Percentiles rank a stretch among this genome's conserved stretches.
Conservation (phyloP, 2,329 filamentous ascomycete species). For the Nigrospora osmanthi region DNA sequence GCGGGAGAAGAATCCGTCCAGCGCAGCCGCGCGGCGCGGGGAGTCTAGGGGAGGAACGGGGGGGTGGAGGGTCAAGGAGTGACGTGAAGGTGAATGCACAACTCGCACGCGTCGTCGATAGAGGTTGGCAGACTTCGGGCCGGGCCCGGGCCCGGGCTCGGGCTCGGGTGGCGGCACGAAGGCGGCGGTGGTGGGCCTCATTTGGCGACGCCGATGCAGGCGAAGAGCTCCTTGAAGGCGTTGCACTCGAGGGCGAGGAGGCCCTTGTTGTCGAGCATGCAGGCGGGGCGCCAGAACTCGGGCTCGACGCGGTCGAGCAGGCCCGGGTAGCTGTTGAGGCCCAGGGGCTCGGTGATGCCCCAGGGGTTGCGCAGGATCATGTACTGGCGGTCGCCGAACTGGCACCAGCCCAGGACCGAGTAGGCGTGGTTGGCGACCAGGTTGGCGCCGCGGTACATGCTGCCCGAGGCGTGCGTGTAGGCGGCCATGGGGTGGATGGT, state of each 20-base stretch:
- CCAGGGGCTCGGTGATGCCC: constrained; percentile 33
- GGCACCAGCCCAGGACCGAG: constrained; percentile 29
- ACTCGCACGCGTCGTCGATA: no score
- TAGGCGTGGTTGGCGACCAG: constrained; percentile 37
- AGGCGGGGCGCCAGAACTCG: constrained; percentile 26
- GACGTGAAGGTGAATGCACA: no score
- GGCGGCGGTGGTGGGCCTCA: constrained; percentile 3
- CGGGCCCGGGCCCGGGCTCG: no score
- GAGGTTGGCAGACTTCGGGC: no score
- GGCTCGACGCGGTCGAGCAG: constrained; percentile 28
- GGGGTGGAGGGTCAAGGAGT: no score
- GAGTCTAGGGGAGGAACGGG: no score
- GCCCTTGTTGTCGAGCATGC: constrained; percentile 26
- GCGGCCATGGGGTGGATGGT: constrained; percentile 34
- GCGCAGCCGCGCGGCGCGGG: no score
- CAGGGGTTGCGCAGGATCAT: constrained; percentile 35
- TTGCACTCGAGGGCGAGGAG: constrained; percentile 26
- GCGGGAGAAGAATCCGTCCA: no score
- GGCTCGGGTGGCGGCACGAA: no score
- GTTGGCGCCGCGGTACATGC: constrained; percentile 29
- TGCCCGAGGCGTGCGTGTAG: constrained; percentile 30
- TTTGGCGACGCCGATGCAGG: constrained; percentile 20
- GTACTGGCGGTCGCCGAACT: constrained; percentile 27
- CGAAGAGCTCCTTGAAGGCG: constrained; percentile 28
- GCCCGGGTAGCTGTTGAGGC: constrained; percentile 29